Conservation (phyloP, 1,284 basidiomycete genomes). For the Boletus holoroseus region DNA sequence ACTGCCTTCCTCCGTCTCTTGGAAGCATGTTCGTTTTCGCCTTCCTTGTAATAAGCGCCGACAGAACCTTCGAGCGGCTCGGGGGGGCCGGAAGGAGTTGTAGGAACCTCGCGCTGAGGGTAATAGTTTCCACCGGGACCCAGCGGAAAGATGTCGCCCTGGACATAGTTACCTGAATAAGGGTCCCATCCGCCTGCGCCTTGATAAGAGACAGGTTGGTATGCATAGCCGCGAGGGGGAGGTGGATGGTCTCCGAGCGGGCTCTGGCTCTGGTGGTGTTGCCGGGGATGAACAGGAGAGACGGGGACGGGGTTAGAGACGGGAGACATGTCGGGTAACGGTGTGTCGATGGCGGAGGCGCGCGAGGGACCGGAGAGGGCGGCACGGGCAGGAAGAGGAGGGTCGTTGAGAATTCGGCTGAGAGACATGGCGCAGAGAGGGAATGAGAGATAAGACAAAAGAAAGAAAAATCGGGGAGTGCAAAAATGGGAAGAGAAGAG, state of each 20-base stretch:
- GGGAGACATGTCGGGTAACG: constrained; percentile 28
- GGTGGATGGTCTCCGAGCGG: constrained; percentile 33
- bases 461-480: constrained; percentile 2
- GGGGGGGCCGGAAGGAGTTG: constrained; percentile 26
- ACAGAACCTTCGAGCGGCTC: constrained; percentile 27
- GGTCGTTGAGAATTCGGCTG: constrained; percentile 69
- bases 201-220: constrained; percentile 35
- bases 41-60: constrained; percentile 35
- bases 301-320: constrained; percentile 19
- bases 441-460: neutral
- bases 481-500: constrained; percentile 10
- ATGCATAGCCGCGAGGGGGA: constrained; percentile 30
- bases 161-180: constrained; percentile 38
- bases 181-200: constrained; percentile 40
- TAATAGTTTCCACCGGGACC: constrained; percentile 38
- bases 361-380: constrained; percentile 13
- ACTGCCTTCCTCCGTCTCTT: constrained; percentile 49
- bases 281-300: constrained; percentile 23
- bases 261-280: constrained; percentile 28
- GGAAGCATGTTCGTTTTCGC: constrained; percentile 38
- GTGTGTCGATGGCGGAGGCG: constrained; percentile 24
- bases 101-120: constrained; percentile 24
- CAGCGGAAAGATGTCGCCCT: constrained; percentile 37
- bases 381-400: constrained; percentile 38
- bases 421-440: constrained; percentile 51